phyloP scores from a whole-genome alignment of 2,329 filamentous ascomycete genomes.

The Akanthomyces muscarius region DNA sequence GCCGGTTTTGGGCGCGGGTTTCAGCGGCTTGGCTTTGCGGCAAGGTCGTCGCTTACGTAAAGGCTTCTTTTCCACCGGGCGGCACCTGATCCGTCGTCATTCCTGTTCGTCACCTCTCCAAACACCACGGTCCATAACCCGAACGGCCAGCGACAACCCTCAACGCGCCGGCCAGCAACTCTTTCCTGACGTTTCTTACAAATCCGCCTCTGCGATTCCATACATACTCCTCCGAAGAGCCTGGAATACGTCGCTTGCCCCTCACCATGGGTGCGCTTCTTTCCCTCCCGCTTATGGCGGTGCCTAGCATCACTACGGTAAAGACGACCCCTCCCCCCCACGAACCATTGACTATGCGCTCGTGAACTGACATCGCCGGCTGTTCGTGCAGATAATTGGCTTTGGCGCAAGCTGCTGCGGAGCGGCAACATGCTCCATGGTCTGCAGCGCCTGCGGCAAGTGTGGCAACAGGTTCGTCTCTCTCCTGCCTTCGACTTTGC shows the following conservation, averaged over 20 bases:
- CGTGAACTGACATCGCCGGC: slow-evolving; percentile 16
- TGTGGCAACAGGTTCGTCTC: slow-evolving; percentile 79
- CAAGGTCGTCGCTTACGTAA: slow-evolving; percentile 1
- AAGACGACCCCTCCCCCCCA: slow-evolving; percentile 32
- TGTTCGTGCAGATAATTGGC: slow-evolving; percentile 58
- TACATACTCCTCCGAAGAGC: not conserved
- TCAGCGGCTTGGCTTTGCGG: not conserved
- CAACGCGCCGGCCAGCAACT: not conserved
- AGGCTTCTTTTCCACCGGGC: not conserved
- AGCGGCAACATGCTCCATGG: slow-evolving; percentile 91
- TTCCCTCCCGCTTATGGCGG: slow-evolving; percentile 80
- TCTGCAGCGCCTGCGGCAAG: slow-evolving; percentile 93
- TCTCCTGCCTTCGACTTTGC: not conserved
- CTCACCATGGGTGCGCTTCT: slow-evolving; percentile 79
- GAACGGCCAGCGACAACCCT: not conserved
- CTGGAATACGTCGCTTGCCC: not conserved
- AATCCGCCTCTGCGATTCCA: not conserved
- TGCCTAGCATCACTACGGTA: slow-evolving; percentile 85
- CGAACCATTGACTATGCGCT: not conserved
- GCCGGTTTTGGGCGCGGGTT: not conserved
- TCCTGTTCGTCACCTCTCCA: slow-evolving; percentile 11
- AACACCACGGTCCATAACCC: not conserved
- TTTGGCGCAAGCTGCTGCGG: slow-evolving; percentile 90
- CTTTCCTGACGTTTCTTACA: too few relatives aligned
- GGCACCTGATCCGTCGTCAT: slow-evolving; percentile 12